Conservation (phyloP, 768 basidiomycete species). For the Cystofilobasidium ferigula region DNA sequence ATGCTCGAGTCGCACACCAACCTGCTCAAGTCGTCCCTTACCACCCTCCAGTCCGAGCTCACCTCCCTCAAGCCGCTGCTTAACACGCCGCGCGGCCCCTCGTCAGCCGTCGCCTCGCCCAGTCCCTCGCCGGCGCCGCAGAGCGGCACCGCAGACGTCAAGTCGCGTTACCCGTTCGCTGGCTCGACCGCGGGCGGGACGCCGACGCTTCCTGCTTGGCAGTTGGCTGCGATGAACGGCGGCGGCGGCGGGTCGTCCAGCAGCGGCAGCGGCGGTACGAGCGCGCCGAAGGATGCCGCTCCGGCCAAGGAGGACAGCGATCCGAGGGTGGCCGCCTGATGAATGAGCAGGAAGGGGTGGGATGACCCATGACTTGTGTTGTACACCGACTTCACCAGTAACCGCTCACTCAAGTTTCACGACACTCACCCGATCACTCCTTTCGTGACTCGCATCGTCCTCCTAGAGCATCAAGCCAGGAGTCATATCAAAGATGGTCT, state of each 20-base stretch:
- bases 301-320: background rate
- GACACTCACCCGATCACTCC: too few relatives aligned
- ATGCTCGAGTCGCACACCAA: slow-evolving; percentile 21
- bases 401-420: too few relatives aligned
- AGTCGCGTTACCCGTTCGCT: background rate
- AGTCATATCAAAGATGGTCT: too few relatives aligned
- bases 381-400: too few relatives aligned
- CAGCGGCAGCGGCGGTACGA: background rate
- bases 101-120: background rate
- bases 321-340: too few relatives aligned
- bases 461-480: too few relatives aligned
- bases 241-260: background rate
- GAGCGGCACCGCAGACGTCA: background rate
- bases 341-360: too few relatives aligned
- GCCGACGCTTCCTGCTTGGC: slow-evolving; percentile 16
- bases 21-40: slow-evolving; percentile 20
- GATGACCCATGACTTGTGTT: too few relatives aligned
- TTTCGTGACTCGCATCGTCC: too few relatives aligned
- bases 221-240: background rate
- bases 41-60: slow-evolving; percentile 22
- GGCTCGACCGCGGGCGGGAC: background rate
- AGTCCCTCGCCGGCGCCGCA: slow-evolving; percentile 3
- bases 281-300: background rate
- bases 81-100: background rate
- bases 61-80: slow-evolving; percentile 21